Evolutionary conservation across 2,329 filamentous ascomycete species (phyloP), one percentile per base, ranked within the genome.

Genomic region (Fusarium circinatum): DNA sequence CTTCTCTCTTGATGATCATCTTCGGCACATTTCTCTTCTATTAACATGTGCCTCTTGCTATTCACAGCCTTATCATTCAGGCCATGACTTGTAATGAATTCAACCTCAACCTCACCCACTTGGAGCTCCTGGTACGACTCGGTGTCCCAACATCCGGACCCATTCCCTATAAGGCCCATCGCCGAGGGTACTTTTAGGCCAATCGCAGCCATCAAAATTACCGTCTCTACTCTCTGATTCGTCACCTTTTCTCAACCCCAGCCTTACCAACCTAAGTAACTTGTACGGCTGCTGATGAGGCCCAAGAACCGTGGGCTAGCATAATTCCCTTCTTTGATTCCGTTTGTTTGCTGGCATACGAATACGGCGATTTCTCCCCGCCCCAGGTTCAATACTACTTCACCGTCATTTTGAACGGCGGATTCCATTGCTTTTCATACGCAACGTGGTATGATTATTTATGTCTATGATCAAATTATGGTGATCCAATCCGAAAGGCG

Each of bases 151-250:
- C 71, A 79, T 78, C 77, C 77, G 77, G 66, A 64, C 68, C 68
- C 65, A 64, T 73, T 56, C 61, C 38, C 41, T 64, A 17, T 45
- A 49, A n/a, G 44, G 47, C 59, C 44, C 52, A 32, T 47, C 41
- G 6, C 49, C 55, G 51, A 54, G 54, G 41, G 44, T 38, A 22
- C 32, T 54, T 48, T 47, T 54, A n/a, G 56, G 38, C 79, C 80
- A 81, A 82, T 82, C 56, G 70, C 28, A 65, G 20, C 36, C 49
- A 36, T 42, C 58, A 66, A 78, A 78, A 81, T 81, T 80, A 80
- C 77, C 66, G 79, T 62, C 58, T 32, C 65, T 51, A 26, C 15
- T 36, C 51, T 51, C 44, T 80, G 72, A 81, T 81, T 80, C 70
- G 79, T 57, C 62, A 41, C 38, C 48, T 24, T 17, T 34, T 26